Evolutionary conservation across 306 rosid genomes (phyloP).

Genomic region (Corylus avellana): DNA sequence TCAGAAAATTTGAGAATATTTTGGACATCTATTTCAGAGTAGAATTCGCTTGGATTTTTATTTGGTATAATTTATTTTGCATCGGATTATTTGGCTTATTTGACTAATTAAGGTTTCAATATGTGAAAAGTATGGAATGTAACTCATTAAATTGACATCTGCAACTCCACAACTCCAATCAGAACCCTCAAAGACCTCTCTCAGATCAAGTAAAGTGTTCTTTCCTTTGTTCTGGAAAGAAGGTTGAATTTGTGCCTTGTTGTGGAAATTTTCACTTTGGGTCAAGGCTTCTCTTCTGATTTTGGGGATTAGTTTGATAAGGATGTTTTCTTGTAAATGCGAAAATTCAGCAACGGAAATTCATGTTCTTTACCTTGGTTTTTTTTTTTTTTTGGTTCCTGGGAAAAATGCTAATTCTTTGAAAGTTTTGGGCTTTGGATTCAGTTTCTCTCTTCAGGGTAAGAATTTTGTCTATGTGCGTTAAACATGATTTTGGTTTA

Average conservation of each 20-base stretch:
- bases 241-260: too few relatives aligned
- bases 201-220: conserved; percentile 53
- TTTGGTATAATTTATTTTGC: too few relatives aligned
- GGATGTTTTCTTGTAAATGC: not conserved
- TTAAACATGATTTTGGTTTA: too few relatives aligned
- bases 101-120: too few relatives aligned
- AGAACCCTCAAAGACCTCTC: conserved; percentile 72
- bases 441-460: too few relatives aligned
- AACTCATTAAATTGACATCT: conserved; percentile 26
- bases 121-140: too few relatives aligned
- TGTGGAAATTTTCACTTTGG: not conserved
- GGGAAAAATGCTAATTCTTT: not conserved
- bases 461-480: too few relatives aligned
- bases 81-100: too few relatives aligned
- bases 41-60: too few relatives aligned
- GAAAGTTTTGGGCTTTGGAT: too few relatives aligned
- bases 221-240: not conserved
- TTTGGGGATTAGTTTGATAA: not conserved
- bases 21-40: too few relatives aligned
- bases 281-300: not conserved
- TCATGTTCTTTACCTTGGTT: not conserved
- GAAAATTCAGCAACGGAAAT: not conserved
- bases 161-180: conserved; percentile 64
- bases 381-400: not conserved
- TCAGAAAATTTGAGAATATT: too few relatives aligned